phyloP scores from a whole-genome alignment of 1,139 yeast species.

The Kurtzmaniella quercitrusa region DNA sequence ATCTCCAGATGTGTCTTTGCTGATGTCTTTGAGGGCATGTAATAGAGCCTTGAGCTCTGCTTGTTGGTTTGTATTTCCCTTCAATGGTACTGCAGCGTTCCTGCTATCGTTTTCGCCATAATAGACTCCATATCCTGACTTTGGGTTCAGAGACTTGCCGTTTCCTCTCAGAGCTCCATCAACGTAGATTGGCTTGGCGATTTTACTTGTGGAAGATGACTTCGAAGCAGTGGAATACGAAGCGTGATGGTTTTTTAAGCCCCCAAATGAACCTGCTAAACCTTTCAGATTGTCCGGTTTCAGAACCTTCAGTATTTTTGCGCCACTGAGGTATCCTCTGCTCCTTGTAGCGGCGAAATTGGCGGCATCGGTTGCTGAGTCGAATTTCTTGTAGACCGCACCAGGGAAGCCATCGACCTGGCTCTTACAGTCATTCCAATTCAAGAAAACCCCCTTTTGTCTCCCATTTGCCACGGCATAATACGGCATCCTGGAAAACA shows the following conservation, averaged over 20 bases:
- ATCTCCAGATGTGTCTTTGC: constrained; percentile 3
- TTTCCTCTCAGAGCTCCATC: constrained; percentile 70
- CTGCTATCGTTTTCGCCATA: constrained; percentile 54
- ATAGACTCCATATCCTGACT: constrained; percentile 67
- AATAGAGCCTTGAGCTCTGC: constrained; percentile 72
- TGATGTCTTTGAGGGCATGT: constrained; percentile 46
- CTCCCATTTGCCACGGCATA: constrained; percentile 65
- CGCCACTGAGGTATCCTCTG: not conserved
- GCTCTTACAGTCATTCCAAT: constrained; percentile 48
- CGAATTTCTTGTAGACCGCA: constrained; percentile 54
- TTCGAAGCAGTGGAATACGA: not conserved
- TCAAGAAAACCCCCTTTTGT: constrained; percentile 43
- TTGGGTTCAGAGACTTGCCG: constrained; percentile 44
- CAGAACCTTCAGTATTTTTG: not conserved
- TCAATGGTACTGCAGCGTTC: constrained; percentile 50
- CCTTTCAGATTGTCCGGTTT: not conserved
- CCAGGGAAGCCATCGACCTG: constrained; percentile 51
- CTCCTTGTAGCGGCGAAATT: constrained; percentile 5
- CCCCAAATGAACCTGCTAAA: not conserved
- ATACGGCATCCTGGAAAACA: constrained; percentile 5
- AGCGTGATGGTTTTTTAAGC: not conserved
- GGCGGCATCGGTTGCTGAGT: constrained; percentile 40
- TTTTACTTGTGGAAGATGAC: not conserved
- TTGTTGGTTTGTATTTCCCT: constrained; percentile 63
- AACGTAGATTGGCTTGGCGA: constrained; percentile 41